Evolutionary conservation across 306 rosid species (phyloP), one percentile per base, ranked within the genome.

Genomic region (Fragaria nilgerrensis): DNA sequence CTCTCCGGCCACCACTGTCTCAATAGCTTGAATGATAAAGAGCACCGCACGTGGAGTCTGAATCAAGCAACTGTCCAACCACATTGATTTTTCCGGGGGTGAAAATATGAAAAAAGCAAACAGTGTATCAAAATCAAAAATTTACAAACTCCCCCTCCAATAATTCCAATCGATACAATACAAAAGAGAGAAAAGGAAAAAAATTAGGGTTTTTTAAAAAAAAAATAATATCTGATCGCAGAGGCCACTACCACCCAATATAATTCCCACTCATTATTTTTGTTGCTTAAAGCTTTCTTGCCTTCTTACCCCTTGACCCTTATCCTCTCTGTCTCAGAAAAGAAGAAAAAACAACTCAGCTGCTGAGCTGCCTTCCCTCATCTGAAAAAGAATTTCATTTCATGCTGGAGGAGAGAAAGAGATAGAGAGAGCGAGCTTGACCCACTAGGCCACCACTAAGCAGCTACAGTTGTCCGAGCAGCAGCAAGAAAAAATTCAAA

Each of bases 11-110:
- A 84, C 89, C 87, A 75, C 83, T 79, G 88, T 88, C 90, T 89
- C 81, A 82, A 81, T 61, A 95, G 83, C 84, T 76, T 89, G 96
- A 88, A 88, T 86, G 90, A 87, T 86, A 88, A 87, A 85, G 84
- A 88, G 88, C 89, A 87, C 90, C 92, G 84, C 93, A 83, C 89
- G 93, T 86, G 90, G 94, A 87, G 86, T 88, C 96, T 87, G 89
- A 82, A 89, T 87, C 97, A 93, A 86, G 92, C 77, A 82, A 78
- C 96, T 86, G 89, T 87, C 90, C 89, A 88, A 86, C 89, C 79
- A 85, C 87, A 82, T 67, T 45, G 12, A 58, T 45, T 15, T 56
- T 74, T 19, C 11, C 22, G 2, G 63, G 50, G 16, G 34, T 39
- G 43, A 25, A 68, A 68, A 25, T 65, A 56, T 15, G 39, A 29